Base-by-base conservation (phyloP, 148 eudicot genomes). In the Talinum fruticosum region DNA sequence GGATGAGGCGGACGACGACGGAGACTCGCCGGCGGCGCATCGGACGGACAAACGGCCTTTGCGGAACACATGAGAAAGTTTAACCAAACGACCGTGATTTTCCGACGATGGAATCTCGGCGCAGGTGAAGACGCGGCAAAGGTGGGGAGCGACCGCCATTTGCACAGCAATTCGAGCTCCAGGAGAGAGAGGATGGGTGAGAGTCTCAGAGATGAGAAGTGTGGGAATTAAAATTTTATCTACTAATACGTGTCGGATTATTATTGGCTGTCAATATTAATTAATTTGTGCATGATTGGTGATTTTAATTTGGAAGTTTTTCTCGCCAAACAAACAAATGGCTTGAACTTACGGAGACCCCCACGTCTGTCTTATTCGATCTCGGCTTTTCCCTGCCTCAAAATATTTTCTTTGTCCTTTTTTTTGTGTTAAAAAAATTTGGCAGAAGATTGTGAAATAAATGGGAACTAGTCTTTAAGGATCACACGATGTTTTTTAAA, bases 131-230 rank as follows among this genome's bases (percentile, higher is more conserved):
- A 87, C 45, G 33, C 87, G 85, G 47, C 82, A 81, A 71, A 88
- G 62, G 51, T 90, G 88, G n/a, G 91, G 84, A 53, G 98, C 85
- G 57, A 91, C 84, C 81, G 97, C 92, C 97, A 92, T 92, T 62
- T 71, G 49, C 53, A 23, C 1, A 2, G 15, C 28, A 37, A 6
- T 71, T 41, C 41, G 41, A 77, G 80, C 65, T 53, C 44, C 30
- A 41, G 47, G 12, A 14, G 65, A 36, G 68, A 53, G 66, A 35
- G 45, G 64, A 37, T 12, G 30, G 24, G 65, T 51, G 69, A 57
- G 69, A 23, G 33, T n/a, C n/a, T n/a, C n/a, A n/a, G n/a, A n/a
- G n/a, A 23, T 16, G 24, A 38, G 74, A 38, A 34, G 64, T n/a
- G 64, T 12, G 64, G 28, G 64, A 57, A 24, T 57, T 57, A 41